Evolutionary conservation across 768 basidiomycete genomes (phyloP).

Genomic region (Podaxis pistillaris): DNA sequence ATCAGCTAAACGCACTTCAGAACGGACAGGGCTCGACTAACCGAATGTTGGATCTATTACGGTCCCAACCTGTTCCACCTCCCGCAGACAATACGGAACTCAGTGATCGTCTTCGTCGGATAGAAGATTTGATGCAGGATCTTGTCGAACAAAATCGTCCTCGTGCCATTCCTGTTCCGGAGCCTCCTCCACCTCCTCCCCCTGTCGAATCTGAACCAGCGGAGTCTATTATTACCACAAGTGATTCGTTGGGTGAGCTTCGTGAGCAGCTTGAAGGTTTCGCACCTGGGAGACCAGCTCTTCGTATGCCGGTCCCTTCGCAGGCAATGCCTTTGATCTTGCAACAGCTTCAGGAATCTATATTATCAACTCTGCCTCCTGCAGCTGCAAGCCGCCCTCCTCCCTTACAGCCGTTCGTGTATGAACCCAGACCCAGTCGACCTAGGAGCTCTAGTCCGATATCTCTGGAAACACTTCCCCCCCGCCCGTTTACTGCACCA

Average conservation of each 20-base stretch:
- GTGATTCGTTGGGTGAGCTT: constrained; percentile 29
- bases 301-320: constrained; percentile 42
- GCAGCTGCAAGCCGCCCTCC: constrained; percentile 16
- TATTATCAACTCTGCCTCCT: constrained; percentile 29
- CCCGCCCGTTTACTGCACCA: constrained; percentile 15
- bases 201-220: constrained; percentile 20
- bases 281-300: constrained; percentile 21
- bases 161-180: constrained; percentile 14
- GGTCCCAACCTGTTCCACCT: constrained; percentile 39
- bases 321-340: constrained; percentile 53
- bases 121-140: constrained; percentile 44
- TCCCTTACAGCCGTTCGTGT: constrained; percentile 17
- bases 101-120: constrained; percentile 38
- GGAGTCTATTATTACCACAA: constrained; percentile 28
- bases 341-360: constrained; percentile 58
- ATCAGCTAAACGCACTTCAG: constrained; percentile 57
- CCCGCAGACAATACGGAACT: constrained; percentile 40
- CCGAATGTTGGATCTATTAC: constrained; percentile 60
- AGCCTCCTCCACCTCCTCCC: constrained; percentile 21
- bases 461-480: constrained; percentile 15
- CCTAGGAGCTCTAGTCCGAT: constrained; percentile 18
- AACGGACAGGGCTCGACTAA: constrained; percentile 63
- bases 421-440: constrained; percentile 14
- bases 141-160: constrained; percentile 35
- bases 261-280: constrained; percentile 21